phyloP scores from a whole-genome alignment of 108 stramenopile genomes.

The Hondaea fermentalgiana region DNA sequence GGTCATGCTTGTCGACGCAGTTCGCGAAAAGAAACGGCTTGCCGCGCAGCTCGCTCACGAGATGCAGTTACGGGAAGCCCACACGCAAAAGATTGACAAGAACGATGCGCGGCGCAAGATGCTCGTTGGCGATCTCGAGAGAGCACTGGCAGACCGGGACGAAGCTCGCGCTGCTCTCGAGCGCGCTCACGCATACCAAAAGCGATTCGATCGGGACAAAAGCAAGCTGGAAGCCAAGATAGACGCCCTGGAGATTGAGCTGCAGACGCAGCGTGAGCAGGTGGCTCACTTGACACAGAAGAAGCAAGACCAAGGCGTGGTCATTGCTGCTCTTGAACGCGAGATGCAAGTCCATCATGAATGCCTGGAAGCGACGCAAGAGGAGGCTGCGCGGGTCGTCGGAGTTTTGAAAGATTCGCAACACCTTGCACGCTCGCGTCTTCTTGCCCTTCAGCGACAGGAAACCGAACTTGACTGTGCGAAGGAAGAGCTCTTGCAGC shows the following conservation, averaged over 20 bases:
- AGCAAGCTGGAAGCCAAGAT: neutral
- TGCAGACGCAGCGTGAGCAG: neutral
- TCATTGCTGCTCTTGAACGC: too few species aligned
- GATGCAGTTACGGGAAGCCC: neutral
- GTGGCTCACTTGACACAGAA: too few species aligned
- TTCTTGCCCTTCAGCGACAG: too few species aligned
- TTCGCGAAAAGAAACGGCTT: neutral
- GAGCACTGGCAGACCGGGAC: neutral
- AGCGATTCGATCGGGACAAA: neutral
- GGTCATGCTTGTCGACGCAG: neutral
- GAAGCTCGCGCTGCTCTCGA: neutral
- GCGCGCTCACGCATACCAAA: neutral
- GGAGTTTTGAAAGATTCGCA: too few species aligned
- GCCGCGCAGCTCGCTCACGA: neutral
- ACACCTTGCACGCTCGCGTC: too few species aligned
- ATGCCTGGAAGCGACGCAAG: too few species aligned
- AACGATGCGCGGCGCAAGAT: neutral
- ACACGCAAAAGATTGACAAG: neutral
- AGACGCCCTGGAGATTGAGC: neutral
- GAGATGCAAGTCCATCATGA: too few species aligned
- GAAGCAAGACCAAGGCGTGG: too few species aligned
- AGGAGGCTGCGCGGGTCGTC: too few species aligned
- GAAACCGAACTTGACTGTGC: too few species aligned
- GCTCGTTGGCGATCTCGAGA: neutral
- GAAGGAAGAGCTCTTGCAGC: too few species aligned